Percentiles rank a stretch among this genome's conserved stretches.
Evolutionary conservation across 2,329 filamentous ascomycete species (phyloP).

Genomic region (Diplocarpon mali): DNA sequence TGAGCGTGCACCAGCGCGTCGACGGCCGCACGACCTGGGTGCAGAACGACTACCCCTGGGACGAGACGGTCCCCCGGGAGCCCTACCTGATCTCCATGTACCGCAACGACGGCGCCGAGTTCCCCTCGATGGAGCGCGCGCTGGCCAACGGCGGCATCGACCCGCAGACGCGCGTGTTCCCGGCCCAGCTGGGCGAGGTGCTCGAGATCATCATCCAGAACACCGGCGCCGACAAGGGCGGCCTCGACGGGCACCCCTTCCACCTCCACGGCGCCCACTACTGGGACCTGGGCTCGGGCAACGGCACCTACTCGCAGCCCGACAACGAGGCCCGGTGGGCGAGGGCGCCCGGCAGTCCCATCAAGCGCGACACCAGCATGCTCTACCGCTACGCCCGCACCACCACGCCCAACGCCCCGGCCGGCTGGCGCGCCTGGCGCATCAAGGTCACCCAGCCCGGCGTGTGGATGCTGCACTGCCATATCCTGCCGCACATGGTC

Average conservation of each 20-base stretch:
- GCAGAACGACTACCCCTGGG: conserved; percentile 29
- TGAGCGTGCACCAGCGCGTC: conserved; percentile 25
- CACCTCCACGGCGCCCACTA: conserved; percentile 35
- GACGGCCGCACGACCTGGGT: conserved; percentile 17
- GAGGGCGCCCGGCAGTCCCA: conserved; percentile 8
- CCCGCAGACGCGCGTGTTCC: conserved; percentile 31
- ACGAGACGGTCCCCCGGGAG: conserved; percentile 23
- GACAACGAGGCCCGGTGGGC: conserved; percentile 31
- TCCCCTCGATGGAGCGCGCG: conserved; percentile 34
- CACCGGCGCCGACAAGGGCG: conserved; percentile 28
- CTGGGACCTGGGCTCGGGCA: conserved; percentile 35
- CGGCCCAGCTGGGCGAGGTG: conserved; percentile 36
- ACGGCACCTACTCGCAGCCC: conserved; percentile 32
- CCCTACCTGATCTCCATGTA: conserved; percentile 38
- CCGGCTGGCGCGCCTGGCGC: conserved; percentile 41
- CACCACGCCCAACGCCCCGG: conserved; percentile 25
- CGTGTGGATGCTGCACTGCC: conserved; percentile 36
- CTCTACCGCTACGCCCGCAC: conserved; percentile 34
- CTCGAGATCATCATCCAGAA: conserved; percentile 35
- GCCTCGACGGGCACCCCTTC: conserved; percentile 34
- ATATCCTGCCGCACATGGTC: conserved; percentile 37
- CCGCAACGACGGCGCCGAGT: conserved; percentile 25
- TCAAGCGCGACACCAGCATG: conserved; percentile 31
- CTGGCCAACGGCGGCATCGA: conserved; percentile 33
- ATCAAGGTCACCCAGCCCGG: conserved; percentile 35